Conservation (phyloP, 345 rosid species). For the Eucalyptus tenuipes region DNA sequence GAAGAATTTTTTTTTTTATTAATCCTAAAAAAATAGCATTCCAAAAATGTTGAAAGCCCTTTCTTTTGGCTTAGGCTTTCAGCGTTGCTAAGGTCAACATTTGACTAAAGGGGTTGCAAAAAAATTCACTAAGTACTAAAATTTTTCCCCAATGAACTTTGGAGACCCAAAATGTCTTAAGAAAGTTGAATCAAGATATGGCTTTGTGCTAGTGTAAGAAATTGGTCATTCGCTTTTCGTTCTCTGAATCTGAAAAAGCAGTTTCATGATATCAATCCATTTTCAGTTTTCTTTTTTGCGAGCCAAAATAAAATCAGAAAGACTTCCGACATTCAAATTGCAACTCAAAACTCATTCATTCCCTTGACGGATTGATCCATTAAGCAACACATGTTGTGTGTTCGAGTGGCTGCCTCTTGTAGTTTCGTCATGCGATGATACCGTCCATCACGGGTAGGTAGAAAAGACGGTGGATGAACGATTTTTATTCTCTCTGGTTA, state of each 20-base stretch:
- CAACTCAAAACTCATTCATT: neutral
- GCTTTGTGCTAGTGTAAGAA: neutral
- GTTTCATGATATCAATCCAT: neutral
- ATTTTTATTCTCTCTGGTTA: neutral
- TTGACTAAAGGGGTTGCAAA: neutral
- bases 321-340: neutral
- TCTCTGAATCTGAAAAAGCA: neutral
- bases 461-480: neutral
- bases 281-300: neutral
- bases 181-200: neutral
- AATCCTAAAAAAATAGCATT: neutral
- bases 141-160: no score
- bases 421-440: neutral
- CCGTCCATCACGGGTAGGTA: neutral
- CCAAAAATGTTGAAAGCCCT: neutral
- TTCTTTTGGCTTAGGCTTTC: neutral
- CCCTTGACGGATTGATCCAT: neutral
- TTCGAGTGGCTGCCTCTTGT: neutral
- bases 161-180: neutral
- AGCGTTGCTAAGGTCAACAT: neutral
- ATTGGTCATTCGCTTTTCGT: neutral
- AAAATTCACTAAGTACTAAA: rapidly evolving
- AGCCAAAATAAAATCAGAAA: neutral
- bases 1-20: neutral
- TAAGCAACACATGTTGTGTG: neutral